phyloP scores from a whole-genome alignment of 345 rosid species.

The Euphorbia peplus region DNA sequence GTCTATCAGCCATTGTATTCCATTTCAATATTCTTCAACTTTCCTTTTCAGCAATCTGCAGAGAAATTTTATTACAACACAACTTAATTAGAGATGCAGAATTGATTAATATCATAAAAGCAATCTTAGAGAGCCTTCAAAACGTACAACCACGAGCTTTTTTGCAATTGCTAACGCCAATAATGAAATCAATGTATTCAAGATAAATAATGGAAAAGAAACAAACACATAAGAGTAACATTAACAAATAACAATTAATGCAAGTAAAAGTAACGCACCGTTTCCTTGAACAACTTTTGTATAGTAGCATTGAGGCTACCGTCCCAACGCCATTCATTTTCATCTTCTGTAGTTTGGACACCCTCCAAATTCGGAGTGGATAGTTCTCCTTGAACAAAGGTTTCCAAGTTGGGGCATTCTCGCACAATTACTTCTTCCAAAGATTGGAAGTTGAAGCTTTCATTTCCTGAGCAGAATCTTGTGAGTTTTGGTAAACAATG shows the following conservation, averaged over 20 bases:
- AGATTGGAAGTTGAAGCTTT: not conserved
- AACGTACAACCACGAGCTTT: too few relatives aligned
- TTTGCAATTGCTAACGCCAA: not conserved
- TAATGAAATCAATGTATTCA: not conserved
- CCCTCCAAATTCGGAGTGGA: slow-evolving; percentile 6
- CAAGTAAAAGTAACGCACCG: not conserved
- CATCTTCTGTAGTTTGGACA: not conserved
- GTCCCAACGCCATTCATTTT: not conserved
- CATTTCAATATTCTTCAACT: too few relatives aligned
- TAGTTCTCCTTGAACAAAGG: slow-evolving; percentile 2
- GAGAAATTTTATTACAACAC: too few relatives aligned
- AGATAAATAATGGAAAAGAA: not conserved
- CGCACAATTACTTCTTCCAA: not conserved
- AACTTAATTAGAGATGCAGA: too few relatives aligned
- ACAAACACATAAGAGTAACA: not conserved
- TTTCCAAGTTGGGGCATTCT: slow-evolving; percentile 9
- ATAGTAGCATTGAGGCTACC: not conserved
- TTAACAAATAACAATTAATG: not conserved
- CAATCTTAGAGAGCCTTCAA: not conserved
- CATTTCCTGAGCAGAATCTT: not conserved
- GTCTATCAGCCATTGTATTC: too few relatives aligned
- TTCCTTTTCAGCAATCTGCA: too few relatives aligned
- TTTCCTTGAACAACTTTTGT: not conserved
- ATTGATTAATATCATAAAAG: not conserved
- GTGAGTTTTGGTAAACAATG: not conserved